Percentiles rank a stretch among this genome's conserved stretches.
These are phyloP conservation scores for Yarrowia sp. DNA, from an alignment of 805 yeast genomes.

Conservation along the genomic window DNA sequence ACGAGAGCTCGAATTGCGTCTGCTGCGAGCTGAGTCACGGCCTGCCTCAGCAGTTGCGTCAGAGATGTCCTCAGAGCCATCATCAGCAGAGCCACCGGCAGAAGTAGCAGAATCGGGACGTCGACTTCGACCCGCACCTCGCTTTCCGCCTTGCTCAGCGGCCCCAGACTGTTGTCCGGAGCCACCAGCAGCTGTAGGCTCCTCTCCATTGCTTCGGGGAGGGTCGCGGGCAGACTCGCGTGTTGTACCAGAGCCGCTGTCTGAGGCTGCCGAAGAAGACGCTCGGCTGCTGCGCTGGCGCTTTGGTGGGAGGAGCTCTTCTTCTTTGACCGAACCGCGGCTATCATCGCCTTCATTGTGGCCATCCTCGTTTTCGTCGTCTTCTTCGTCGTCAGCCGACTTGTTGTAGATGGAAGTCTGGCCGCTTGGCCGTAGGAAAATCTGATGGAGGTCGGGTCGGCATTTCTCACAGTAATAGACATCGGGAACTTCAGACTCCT, in stretches of 20 bases:
- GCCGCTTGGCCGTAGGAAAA: constrained; percentile 47
- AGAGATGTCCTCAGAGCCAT: constrained; percentile 24
- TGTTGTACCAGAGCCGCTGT: neutral
- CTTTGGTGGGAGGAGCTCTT: constrained; percentile 5
- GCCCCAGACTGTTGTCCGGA: neutral
- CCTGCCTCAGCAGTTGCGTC: constrained; percentile 23
- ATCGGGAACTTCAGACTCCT: constrained; percentile 77
- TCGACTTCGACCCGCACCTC: constrained; percentile 21
- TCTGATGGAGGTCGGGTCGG: constrained; percentile 74
- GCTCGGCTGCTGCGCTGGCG: constrained; percentile 22
- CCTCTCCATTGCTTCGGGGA: constrained; percentile 16
- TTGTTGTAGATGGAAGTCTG: constrained; percentile 52
- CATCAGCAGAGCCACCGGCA: constrained; percentile 22
- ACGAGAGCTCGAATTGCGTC: constrained; percentile 29
- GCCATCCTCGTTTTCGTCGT: constrained; percentile 34
- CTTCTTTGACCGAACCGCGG: constrained; percentile 14
- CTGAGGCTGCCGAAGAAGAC: constrained; percentile 17
- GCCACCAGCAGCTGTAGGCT: constrained; percentile 5
- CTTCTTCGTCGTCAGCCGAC: constrained; percentile 38
- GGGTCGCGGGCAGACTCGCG: constrained; percentile 23
- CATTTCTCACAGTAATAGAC: constrained; percentile 94
- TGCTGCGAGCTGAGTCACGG: constrained; percentile 23
- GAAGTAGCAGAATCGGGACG: constrained; percentile 24
- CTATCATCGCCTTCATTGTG: constrained; percentile 25
- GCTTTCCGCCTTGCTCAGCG: neutral